Base-by-base conservation (phyloP, 2,329 filamentous ascomycete genomes). In the Westerdykella ornata region DNA sequence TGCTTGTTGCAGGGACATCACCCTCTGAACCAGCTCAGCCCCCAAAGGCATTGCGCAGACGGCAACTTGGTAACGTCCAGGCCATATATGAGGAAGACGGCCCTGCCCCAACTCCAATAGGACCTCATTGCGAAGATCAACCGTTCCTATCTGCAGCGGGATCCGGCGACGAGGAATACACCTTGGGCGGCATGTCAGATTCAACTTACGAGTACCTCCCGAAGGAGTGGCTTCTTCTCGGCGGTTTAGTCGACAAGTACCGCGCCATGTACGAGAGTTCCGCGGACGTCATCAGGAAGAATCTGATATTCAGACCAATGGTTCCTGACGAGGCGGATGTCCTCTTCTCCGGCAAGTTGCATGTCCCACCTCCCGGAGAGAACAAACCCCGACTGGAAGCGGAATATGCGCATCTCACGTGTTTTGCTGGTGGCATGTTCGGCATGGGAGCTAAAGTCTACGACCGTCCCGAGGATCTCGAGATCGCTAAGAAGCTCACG, bases 341-440 rank as follows among this genome's bases (percentile, higher is more conserved):
- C 20, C 64, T 77, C 7, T 59, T 60, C 47, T 54, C 63, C 41
- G 54, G 59, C 29, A 55, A 54, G 45, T 38, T 72, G 2, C 60
- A 56, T n/a, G 67, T 69, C 17, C 60, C 35, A 54, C 65, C 54
- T 0, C 35, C 52, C 55, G 44, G 54, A 52, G 15, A 60, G 50
- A 47, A 52, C 32, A 22, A 43, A 48, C 14, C 43, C 2, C 22
- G 22, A 26, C 53, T 70, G 1, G 52, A 65, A 33, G 51, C 60
- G 1, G 65, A 70, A 30, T 65, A 69, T 9, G 77, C 82, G 43
- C 84, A 88, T 57, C 68, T 86, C 2, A 74, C 76, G 3, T 88
- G 84, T 62, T 88, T 85, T 56, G 70, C 77, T 3, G 84, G 84
- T 5, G 84, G 82, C 8, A 81, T 84, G 70, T 81, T 85, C 35